Percentiles rank a stretch among this genome's conserved stretches.
phyloP scores from a whole-genome alignment of 306 rosid genomes.

The Neltuma alba region DNA sequence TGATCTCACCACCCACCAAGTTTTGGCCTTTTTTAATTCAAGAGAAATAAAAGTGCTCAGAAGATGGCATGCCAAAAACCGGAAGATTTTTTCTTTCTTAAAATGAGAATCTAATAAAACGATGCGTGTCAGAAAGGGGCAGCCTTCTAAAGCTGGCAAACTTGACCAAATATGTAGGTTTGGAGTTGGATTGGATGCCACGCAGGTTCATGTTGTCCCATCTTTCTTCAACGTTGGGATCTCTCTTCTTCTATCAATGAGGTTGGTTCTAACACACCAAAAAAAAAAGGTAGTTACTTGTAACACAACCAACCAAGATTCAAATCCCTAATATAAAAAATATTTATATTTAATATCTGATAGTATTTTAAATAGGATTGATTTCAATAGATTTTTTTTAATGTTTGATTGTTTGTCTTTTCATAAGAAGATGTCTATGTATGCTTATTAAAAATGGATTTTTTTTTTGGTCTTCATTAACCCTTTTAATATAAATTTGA shows the following conservation, averaged over 20 bases:
- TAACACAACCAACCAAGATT: too few species aligned
- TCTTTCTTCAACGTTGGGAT: not conserved
- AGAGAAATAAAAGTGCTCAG: not conserved
- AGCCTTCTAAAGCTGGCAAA: slow-evolving; percentile 40
- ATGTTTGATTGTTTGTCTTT: too few species aligned
- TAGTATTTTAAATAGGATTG: too few species aligned
- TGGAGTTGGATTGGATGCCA: not conserved
- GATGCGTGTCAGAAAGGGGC: slow-evolving; percentile 30
- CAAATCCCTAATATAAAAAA: too few species aligned
- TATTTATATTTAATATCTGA: too few species aligned
- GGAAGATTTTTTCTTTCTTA: not conserved
- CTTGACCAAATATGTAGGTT: slow-evolving; percentile 16
- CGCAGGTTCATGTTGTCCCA: slow-evolving; percentile 9
- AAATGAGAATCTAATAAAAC: slow-evolving; percentile 6
- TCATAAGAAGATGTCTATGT: too few species aligned
- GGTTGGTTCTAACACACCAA: too few species aligned
- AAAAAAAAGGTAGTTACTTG: too few species aligned
- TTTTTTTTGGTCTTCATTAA: too few species aligned
- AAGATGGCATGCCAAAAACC: slow-evolving; percentile 1
- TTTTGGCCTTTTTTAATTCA: not conserved
- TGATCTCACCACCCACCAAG: not conserved
- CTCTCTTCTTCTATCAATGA: too few species aligned
- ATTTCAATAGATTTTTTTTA: too few species aligned
- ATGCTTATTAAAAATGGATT: too few species aligned
- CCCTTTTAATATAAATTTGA: not conserved